Base-by-base conservation (phyloP, 164 flowering plant species). In the Chloranthus sessilifolius region DNA sequence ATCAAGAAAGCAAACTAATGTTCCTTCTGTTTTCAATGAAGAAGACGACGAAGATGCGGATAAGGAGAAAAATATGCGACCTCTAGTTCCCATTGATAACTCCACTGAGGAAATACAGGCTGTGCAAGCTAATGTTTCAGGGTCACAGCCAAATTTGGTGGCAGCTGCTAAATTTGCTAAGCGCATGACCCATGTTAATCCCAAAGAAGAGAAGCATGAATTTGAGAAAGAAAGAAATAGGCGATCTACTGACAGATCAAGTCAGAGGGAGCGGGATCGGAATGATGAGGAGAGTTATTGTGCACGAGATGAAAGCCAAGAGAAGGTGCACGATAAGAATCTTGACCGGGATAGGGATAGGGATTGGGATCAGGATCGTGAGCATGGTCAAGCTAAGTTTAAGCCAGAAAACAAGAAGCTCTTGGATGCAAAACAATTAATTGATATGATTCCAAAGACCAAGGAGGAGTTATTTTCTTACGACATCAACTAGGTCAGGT, bases 391-490 rank as follows among this genome's bases (percentile, higher is more conserved):
- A 3, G 77, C 77, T 48, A 85, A 81, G 69, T 33, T 46, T 17
- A 87, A 74, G 74, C 47, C 85, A 21, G 96, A 86, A 49, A 86
- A 76, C 55, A 80, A 81, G 68, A 92, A 88, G 66, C 89, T 87
- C 66, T 60, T 94, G 68, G 97, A 86, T 80, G 96, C 96, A 16
- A 94, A 94, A 56, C 97, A 89, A 43, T 76, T 94, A 72, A 94
- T 94, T 63, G 99, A 94, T 65, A 87, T 78, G 82, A 94, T 94
- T 50, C 99, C 99, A 1, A 94, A 78, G 74, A 94, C 99, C 33
- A 89, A 87, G 70, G 99, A 94, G 47, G 99, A 94, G 61, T 65
- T 94, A 41, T 94, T 94, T 56, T 77, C 96, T 3, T 94, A 74
- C 56, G 80, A 85, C 63, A 87, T 94, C 31, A 82, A 94, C 46